These are phyloP conservation scores for Salix exigua DNA, from an alignment of 345 rosid species.

Conservation along the genomic window DNA sequence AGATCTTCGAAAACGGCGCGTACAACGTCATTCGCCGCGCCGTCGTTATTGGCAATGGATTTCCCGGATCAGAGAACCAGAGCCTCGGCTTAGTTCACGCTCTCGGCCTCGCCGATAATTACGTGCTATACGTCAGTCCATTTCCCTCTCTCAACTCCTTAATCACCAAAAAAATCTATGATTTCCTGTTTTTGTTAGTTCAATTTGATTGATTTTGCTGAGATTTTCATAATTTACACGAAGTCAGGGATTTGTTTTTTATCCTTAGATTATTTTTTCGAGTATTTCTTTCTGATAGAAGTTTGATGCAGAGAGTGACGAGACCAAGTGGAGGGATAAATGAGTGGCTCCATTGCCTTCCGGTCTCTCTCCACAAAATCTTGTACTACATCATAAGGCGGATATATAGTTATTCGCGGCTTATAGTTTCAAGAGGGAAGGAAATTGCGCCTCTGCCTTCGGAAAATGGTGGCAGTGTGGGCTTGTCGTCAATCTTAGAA, in stretches of 20 bases:
- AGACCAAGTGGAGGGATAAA: constrained; percentile 92
- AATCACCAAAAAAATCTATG: neutral
- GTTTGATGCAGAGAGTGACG: constrained; percentile 63
- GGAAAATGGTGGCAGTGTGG: constrained; percentile 60
- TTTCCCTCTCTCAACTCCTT: neutral
- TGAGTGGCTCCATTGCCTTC: constrained; percentile 94
- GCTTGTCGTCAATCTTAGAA: constrained; percentile 70
- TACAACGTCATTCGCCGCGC: constrained; percentile 79
- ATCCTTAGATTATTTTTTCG: neutral
- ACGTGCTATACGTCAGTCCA: constrained; percentile 62
- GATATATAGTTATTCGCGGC: constrained; percentile 48
- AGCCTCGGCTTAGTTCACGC: constrained; percentile 82
- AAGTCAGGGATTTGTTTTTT: neutral
- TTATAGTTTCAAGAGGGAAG: constrained; percentile 33
- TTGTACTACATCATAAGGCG: constrained; percentile 50
- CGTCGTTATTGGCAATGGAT: constrained; percentile 84
- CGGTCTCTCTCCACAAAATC: constrained; percentile 74
- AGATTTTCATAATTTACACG: too few relatives aligned
- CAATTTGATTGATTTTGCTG: neutral
- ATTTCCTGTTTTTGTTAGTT: neutral
- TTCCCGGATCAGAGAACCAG: constrained; percentile 84
- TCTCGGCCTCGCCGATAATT: constrained; percentile 68
- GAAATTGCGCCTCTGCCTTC: constrained; percentile 32
- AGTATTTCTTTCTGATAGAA: neutral
- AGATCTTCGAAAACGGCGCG: constrained; percentile 82